phyloP scores from a whole-genome alignment of 148 eudicot species.

The Simmondsia chinensis region DNA sequence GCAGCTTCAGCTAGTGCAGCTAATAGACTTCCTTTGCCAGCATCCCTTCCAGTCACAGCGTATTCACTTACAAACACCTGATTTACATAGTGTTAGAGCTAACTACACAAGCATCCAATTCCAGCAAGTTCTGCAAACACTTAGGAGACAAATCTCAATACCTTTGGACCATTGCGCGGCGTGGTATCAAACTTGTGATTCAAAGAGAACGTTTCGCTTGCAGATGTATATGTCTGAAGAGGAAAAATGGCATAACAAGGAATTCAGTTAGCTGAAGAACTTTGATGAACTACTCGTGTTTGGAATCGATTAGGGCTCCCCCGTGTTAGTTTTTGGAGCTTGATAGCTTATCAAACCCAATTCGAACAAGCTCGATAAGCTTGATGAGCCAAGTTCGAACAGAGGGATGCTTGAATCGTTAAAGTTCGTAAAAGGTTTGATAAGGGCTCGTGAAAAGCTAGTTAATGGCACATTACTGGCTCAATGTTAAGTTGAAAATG shows the following conservation, averaged over 20 bases:
- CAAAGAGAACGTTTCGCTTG: conserved; percentile 28
- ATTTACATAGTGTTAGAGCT: conserved; percentile 8
- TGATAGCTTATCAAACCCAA: too few species aligned
- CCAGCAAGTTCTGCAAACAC: not conserved
- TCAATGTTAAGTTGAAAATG: too few species aligned
- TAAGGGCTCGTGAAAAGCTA: too few species aligned
- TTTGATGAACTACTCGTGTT: too few species aligned
- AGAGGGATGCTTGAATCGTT: too few species aligned
- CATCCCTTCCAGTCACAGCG: conserved; percentile 67
- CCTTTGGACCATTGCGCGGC: conserved; percentile 55
- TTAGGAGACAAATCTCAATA: conserved; percentile 7
- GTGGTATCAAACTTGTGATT: conserved; percentile 34
- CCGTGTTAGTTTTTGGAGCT: too few species aligned
- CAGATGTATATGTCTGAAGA: conserved; percentile 30
- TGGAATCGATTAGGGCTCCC: too few species aligned
- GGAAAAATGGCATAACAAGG: not conserved
- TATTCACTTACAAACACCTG: conserved; percentile 99
- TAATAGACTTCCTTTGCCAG: conserved; percentile 72
- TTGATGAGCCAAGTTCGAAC: too few species aligned
- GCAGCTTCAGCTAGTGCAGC: conserved; percentile 91
- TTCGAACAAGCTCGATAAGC: too few species aligned
- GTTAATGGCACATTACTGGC: too few species aligned
- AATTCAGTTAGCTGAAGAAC: conserved; percentile 1
- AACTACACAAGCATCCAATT: conserved; percentile 3
- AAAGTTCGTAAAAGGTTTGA: too few species aligned